Evolutionary conservation across 192 early-diverging fungal genomes (phyloP), one percentile per base, ranked within the genome.

Genomic region (Funneliformis mosseae): DNA sequence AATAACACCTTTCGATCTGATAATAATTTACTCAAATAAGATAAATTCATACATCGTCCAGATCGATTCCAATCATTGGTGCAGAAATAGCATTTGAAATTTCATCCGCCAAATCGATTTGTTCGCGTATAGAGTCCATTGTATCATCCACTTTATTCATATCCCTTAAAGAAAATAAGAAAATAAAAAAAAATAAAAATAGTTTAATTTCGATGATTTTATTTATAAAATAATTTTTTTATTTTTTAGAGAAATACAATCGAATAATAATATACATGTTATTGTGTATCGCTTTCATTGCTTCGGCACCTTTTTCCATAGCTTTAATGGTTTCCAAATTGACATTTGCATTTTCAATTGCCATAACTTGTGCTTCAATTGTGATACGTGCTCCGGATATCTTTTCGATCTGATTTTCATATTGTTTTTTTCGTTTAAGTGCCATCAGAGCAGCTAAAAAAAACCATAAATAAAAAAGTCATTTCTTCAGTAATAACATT

Each of bases 81-180:
- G 92, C 92, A 61, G 96, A 93, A 81, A 99, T 96, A 10, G 96
- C 97, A 48, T 97, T 94, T 21, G 92, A 94, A 12, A 99, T 91
- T 85, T 98, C 98, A 81, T 97, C 96, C 23, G 96, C 94, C 78
- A 97, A 83, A 79, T 97, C 96, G 94, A 98, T 97, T 84, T 99
- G 96, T 78, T 99, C 98, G 41, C 95, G 91, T 78, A 99, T 97
- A 70, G 97, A 95, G 80, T 99, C 98, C 95, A 97, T 96, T 14
- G 93, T 96, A 50, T 89, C 88, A 82, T 99, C 98, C 38, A 99
- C 97, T 90, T 95, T 97, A 83, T 96, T 92, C 70, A 97, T 95
- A 81, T 96, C 88, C 88, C 93, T 95, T 14, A 64, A 42, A n/a
- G 43, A 69, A 4, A 38, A 46, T n/a, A 75, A 41, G 45, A 72